These are phyloP conservation scores for Epichloe sylvatica DNA, from an alignment of 2,329 filamentous ascomycete genomes.

Conservation along the genomic window DNA sequence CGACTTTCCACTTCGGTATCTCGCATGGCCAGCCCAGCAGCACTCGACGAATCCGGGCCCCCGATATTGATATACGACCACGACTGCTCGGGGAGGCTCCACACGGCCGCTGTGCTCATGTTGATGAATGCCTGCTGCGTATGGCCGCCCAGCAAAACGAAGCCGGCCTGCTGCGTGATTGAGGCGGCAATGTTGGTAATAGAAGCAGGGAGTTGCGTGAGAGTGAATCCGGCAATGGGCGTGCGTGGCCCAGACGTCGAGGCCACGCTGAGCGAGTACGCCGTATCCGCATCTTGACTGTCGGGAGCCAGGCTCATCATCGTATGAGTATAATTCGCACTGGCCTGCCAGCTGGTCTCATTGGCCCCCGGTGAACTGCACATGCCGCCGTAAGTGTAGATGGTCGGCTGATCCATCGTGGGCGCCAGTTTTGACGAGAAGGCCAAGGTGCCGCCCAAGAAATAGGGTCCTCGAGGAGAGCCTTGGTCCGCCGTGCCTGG, in stretches of 20 bases:
- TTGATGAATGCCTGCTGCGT: constrained; percentile 77
- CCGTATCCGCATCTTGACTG: constrained; percentile 13
- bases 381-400: constrained; percentile 84
- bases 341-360: constrained; percentile 44
- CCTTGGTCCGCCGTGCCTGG: constrained; percentile 10
- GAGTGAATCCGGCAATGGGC: constrained; percentile 73
- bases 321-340: constrained; percentile 63
- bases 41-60: constrained; percentile 17
- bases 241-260: constrained; percentile 48
- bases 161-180: constrained; percentile 60
- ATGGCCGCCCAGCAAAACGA: constrained; percentile 74
- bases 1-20: constrained; percentile 50
- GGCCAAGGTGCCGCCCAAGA: constrained; percentile 43
- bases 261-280: constrained; percentile 25
- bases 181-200: constrained; percentile 52
- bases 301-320: constrained; percentile 55
- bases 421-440: constrained; percentile 51
- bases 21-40: background rate
- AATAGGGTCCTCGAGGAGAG: constrained; percentile 27
- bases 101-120: constrained; percentile 81
- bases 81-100: constrained; percentile 69
- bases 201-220: constrained; percentile 59
- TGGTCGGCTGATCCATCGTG: constrained; percentile 35
- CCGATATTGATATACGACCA: constrained; percentile 72
- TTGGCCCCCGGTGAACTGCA: constrained; percentile 44